These are phyloP conservation scores for Pleurotus sapidus DNA, from an alignment of 768 basidiomycete species.

Conservation along the genomic window DNA sequence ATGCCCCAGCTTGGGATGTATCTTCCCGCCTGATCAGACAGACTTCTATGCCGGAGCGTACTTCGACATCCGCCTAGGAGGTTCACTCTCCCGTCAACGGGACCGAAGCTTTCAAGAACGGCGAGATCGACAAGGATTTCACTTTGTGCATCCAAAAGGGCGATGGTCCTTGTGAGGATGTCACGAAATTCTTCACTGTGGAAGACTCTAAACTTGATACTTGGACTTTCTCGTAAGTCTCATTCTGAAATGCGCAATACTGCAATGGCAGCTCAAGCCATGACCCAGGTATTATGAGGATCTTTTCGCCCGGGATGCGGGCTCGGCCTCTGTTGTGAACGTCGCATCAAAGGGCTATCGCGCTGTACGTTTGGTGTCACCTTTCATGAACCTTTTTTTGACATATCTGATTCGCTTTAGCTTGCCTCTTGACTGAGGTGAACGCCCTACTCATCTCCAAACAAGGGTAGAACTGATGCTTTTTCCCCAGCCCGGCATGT, in stretches of 20 bases:
- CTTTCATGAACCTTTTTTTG: background rate
- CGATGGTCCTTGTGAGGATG: constrained; percentile 29
- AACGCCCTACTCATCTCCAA: background rate
- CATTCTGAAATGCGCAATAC: background rate
- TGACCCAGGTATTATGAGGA: constrained; percentile 39
- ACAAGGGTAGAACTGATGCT: background rate
- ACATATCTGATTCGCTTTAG: background rate
- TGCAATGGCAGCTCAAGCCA: background rate
- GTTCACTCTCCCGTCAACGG: constrained; percentile 42
- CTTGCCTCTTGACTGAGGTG: background rate
- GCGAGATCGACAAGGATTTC: constrained; percentile 36
- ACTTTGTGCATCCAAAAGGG: constrained; percentile 34
- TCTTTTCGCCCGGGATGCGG: constrained; percentile 37
- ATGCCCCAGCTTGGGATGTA: constrained; percentile 38
- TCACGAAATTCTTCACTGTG: constrained; percentile 32
- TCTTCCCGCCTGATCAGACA: constrained; percentile 42
- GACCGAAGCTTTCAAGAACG: constrained; percentile 28
- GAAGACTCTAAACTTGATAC: constrained; percentile 30
- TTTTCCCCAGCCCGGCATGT: constrained; percentile 30
- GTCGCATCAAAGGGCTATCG: constrained; percentile 42
- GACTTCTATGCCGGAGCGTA: constrained; percentile 40
- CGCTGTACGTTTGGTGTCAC: constrained; percentile 24
- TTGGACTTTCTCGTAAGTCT: constrained; percentile 36
- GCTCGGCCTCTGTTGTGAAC: constrained; percentile 29
- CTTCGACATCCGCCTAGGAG: constrained; percentile 40